Base-by-base conservation (phyloP, 1,284 basidiomycete species). In the Cryptococcus floricola region DNA sequence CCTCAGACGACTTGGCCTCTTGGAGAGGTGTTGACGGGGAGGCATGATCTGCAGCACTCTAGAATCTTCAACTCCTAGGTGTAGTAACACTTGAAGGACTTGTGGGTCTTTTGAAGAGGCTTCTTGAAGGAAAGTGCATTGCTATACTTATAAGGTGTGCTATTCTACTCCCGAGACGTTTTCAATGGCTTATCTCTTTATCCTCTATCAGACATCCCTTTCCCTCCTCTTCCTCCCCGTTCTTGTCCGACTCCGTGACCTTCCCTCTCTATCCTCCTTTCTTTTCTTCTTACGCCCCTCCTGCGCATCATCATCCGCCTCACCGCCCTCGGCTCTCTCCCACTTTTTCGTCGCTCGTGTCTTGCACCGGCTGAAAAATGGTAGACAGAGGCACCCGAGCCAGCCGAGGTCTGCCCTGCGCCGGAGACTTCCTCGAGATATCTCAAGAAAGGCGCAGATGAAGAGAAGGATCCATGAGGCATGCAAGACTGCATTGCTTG, bases 1-100 rank as follows among this genome's bases (percentile, higher is more conserved):
- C 92, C 92, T 5, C 87, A 88, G 25, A 92, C 86, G 62, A 96
- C 89, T 5, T 98, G 94, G 91, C 95, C 95, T 0, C 75, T 98
- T 14, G 94, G 93, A n/a, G 95, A 98, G 76, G 88, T 98, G 44
- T 79, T 98, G 18, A 86, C 88, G 43, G 84, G 85, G 31, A 80
- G 95, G 59, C 95, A 98, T 75, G 95, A 98, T 78, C 79, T 93
- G 67, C 88, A 96, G 73, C 95, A 98, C 78, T 94, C 92, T 39
- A 82, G 94, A 50, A 89, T 98, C 63, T 98, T 98, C 81, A 98
- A 98, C 76, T 74, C 75, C 47, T 78, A 65, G 53, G 31, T 10
- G 19, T 19, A 19, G 19, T 19, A 19, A 19, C 19, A 19, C 31
- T 31, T 3, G 19, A 19, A 19, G 19, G 19, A 19, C 19, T 19